Evolutionary conservation across 2,329 filamentous ascomycete genomes (phyloP), one percentile per base, ranked within the genome.

Genomic region (Tolypocladium tropicale): DNA sequence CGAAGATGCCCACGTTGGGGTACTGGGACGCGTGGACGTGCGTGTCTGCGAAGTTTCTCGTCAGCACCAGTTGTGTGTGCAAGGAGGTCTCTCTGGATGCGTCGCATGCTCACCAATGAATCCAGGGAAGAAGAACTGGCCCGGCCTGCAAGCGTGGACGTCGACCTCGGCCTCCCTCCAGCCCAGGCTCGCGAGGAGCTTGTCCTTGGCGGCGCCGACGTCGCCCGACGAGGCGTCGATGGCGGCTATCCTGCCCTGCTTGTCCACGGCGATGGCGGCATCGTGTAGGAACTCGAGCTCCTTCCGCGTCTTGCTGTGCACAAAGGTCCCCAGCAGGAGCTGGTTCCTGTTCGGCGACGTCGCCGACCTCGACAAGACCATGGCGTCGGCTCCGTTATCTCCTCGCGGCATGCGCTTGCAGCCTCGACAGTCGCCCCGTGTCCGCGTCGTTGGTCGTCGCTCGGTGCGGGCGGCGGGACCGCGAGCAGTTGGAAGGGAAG

Each of bases 11-110:
- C 1, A 84, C 83, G 67, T 99, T 99, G 57, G 93, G 91, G 65
- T 96, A 96, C 74, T 99, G 94, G 0, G 92, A 83, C 10, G 94
- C 94, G 69, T 99, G 94, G 57, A 96, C 88, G 70, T 99, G 94
- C 1, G 94, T 96, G 71, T 99, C 93, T 93, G 21, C 3, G n/a
- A 9, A 1, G 14, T 18, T 2, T 2, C 32, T 33, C 28, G 25
- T 51, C 23, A 41, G 49, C 25, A 41, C 23, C 32, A n/a, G 16
- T n/a, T n/a, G n/a, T n/a, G n/a, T 41, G 6, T 7, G 3, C 39
- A 11, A 7, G 6, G 39, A 10, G 28, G 3, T n/a, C n/a, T n/a
- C 9, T 32, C 16, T 11, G 2, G 4, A 25, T 6, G 25, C 43
- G 3, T 46, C 12, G 12, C 4, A n/a, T 25, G 18, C 32, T 62